A percentile compares a stretch with the other conserved stretches of the same genome.
Conservation (phyloP, 306 rosid species). For the Castanospermum australe region DNA sequence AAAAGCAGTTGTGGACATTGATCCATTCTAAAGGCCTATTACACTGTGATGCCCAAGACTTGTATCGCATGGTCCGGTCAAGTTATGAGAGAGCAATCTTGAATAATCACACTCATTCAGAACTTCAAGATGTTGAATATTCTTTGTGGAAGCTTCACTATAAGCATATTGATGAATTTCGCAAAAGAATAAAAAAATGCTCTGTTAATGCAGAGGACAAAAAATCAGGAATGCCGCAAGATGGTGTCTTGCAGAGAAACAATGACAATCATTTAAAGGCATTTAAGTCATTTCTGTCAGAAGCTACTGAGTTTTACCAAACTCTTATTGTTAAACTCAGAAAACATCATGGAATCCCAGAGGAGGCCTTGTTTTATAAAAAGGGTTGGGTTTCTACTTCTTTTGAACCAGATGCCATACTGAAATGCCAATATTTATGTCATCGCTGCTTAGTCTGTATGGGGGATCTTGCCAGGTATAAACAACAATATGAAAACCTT, state of each 20-base stretch:
- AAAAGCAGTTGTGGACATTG: slow-evolving; percentile 69
- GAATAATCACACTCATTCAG: slow-evolving; percentile 37
- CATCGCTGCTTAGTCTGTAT: slow-evolving; percentile 75
- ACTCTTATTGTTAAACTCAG: slow-evolving; percentile 51
- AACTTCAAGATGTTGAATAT: slow-evolving; percentile 69
- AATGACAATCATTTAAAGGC: slow-evolving; percentile 32
- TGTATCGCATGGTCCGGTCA: slow-evolving; percentile 61
- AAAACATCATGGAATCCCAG: slow-evolving; percentile 37
- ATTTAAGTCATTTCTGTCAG: slow-evolving; percentile 52
- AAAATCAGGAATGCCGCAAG: slow-evolving; percentile 14
- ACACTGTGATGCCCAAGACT: slow-evolving; percentile 61
- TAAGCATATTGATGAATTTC: slow-evolving; percentile 75
- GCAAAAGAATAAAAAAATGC: slow-evolving; percentile 51
- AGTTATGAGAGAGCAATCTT: slow-evolving; percentile 66
- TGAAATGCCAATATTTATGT: slow-evolving; percentile 53
- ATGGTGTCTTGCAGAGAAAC: slow-evolving; percentile 18
- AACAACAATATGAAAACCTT: slow-evolving; percentile 55
- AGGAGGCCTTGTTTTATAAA: slow-evolving; percentile 38
- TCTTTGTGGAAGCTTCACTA: slow-evolving; percentile 76
- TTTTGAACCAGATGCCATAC: slow-evolving; percentile 39
- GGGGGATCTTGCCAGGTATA: slow-evolving; percentile 74
- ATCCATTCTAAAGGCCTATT: slow-evolving; percentile 73
- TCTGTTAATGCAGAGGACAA: slow-evolving; percentile 39
- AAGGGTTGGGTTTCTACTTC: slow-evolving; percentile 16
- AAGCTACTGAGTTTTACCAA: slow-evolving; percentile 59